Conservation (phyloP, 2,329 filamentous ascomycete genomes). For the Diaporthe ampelina region DNA sequence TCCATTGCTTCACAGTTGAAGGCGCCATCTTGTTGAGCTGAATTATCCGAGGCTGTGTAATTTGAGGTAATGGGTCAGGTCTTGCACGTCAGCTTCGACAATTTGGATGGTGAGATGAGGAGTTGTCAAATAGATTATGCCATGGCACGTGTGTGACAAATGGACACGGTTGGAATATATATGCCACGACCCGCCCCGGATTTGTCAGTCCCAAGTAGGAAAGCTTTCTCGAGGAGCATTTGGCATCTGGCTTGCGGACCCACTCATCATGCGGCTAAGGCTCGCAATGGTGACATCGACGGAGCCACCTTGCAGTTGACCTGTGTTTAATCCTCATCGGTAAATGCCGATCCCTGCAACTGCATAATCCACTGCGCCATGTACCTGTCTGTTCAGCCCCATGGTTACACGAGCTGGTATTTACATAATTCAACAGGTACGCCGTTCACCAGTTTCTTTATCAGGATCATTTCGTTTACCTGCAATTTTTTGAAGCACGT, state of each 20-base stretch:
- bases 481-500: neutral
- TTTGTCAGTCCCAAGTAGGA: slow-evolving; percentile 32
- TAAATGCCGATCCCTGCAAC: slow-evolving; percentile 28
- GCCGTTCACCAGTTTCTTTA: too few species aligned
- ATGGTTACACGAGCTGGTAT: slow-evolving; percentile 12
- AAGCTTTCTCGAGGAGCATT: slow-evolving; percentile 35
- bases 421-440: neutral
- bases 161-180: slow-evolving; percentile 11
- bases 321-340: slow-evolving; percentile 12
- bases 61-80: neutral
- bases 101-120: neutral
- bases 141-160: neutral
- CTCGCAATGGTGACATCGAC: slow-evolving; percentile 31
- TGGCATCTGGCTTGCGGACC: slow-evolving; percentile 29
- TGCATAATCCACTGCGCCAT: slow-evolving; percentile 14
- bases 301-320: slow-evolving; percentile 14
- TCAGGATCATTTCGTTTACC: neutral
- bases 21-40: slow-evolving; percentile 42
- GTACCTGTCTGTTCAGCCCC: slow-evolving; percentile 6
- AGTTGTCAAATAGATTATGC: neutral
- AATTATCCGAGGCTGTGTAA: neutral
- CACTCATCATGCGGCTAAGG: slow-evolving; percentile 30
- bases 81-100: too few species aligned
- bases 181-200: slow-evolving; percentile 18
- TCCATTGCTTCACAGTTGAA: slow-evolving; percentile 69